A percentile compares a stretch with the other conserved stretches of the same genome.
Evolutionary conservation across 2,329 filamentous ascomycete genomes (phyloP).

Genomic region (Fusarium fracticaudum): DNA sequence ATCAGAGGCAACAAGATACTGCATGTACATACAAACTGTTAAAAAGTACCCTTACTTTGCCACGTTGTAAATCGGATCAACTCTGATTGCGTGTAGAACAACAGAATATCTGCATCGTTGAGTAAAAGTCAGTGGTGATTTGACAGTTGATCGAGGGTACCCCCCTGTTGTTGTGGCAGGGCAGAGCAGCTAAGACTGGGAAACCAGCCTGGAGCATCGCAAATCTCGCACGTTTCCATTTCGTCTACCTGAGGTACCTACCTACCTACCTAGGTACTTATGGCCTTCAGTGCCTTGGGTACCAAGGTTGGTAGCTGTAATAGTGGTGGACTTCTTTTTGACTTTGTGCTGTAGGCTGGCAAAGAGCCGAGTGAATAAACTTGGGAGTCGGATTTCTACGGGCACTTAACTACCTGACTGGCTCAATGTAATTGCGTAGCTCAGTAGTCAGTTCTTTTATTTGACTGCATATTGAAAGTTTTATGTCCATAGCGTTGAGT

Average conservation of each 20-base stretch:
- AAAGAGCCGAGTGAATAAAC: slow-evolving; percentile 1
- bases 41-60: background rate
- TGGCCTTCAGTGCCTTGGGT: background rate
- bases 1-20: background rate
- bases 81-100: background rate
- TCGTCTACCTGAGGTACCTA: too few species aligned
- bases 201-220: background rate
- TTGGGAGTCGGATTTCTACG: background rate
- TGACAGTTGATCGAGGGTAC: slow-evolving; percentile 11
- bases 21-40: background rate
- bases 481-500: background rate
- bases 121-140: slow-evolving; percentile 6
- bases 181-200: background rate
- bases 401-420: background rate
- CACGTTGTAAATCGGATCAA: background rate
- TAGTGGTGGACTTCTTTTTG: background rate
- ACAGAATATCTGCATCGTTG: background rate
- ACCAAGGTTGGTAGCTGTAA: background rate
- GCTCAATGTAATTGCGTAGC: background rate
- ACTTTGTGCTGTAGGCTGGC: background rate
- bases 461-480: background rate
- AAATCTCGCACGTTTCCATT: slow-evolving; percentile 12
- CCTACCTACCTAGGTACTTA: background rate
- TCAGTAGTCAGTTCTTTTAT: background rate
- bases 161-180: background rate